Evolutionary conservation across 78 protist species (phyloP).

Genomic region (Reticulomyxa filosa): DNA sequence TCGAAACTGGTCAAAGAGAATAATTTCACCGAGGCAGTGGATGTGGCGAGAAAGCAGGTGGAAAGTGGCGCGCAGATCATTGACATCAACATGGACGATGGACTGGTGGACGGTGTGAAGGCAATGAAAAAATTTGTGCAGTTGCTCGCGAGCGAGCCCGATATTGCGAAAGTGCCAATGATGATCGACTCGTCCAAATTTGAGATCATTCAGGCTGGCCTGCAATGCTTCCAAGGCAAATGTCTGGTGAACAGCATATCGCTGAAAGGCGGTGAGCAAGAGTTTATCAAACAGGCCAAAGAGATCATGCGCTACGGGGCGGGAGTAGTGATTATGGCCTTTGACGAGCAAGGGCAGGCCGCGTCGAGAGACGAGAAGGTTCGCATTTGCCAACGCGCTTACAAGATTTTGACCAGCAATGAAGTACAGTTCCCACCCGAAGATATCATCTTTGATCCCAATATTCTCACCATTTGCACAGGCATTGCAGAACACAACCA

Average conservation of each 20-base stretch:
- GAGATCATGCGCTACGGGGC: constrained; percentile 58
- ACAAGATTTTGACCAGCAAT: constrained; percentile 45
- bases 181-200: constrained; percentile 89
- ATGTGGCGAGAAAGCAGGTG: constrained; percentile 64
- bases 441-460: constrained; percentile 93
- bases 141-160: constrained; percentile 78
- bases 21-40: constrained; percentile 60
- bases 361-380: constrained; percentile 42
- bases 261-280: constrained; percentile 82
- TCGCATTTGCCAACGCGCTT: constrained; percentile 73
- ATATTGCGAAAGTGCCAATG: constrained; percentile 69
- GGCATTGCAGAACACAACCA: constrained; percentile 90
- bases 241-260: constrained; percentile 77
- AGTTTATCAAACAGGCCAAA: constrained; percentile 61
- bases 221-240: constrained; percentile 79
- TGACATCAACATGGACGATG: constrained; percentile 94
- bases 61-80: constrained; percentile 82
- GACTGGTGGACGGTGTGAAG: constrained; percentile 68
- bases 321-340: constrained; percentile 91
- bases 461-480: constrained; percentile 83
- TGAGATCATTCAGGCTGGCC: constrained; percentile 60
- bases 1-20: constrained; percentile 44
- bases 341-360: constrained; percentile 94
- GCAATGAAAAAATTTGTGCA: constrained; percentile 60
- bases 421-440: constrained; percentile 51